Percentiles rank a stretch among this genome's conserved stretches.
Evolutionary conservation across 371 early-diverging fungal species (phyloP).

Genomic region (Dichotomocladium elegans): DNA sequence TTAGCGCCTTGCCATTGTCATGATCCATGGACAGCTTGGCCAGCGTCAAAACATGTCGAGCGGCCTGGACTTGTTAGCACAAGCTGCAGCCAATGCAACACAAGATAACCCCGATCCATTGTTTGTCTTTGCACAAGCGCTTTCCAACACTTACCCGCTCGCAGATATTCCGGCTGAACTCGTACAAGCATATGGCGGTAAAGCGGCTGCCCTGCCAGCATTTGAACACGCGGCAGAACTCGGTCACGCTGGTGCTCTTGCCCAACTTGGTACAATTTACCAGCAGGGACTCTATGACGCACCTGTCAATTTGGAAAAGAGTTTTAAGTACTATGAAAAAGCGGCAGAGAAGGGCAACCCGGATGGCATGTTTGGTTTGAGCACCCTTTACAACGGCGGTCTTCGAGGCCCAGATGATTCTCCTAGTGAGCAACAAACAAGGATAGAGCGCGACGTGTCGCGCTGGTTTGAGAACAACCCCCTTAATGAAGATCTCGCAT

Average conservation of each 20-base stretch:
- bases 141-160: constrained; percentile 16
- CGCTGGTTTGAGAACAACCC: constrained; percentile 21
- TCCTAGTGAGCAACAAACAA: constrained; percentile 14
- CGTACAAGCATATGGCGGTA: constrained; percentile 10
- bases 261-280: constrained; percentile 18
- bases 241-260: constrained; percentile 15
- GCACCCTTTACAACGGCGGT: constrained; percentile 19
- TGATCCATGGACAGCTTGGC: constrained; percentile 12
- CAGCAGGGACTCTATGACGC: constrained; percentile 19
- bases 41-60: constrained; percentile 20
- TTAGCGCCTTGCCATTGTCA: constrained; percentile 8
- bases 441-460: constrained; percentile 23
- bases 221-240: constrained; percentile 21
- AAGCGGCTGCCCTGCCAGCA: constrained; percentile 5
- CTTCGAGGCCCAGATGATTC: constrained; percentile 22
- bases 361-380: constrained; percentile 25
- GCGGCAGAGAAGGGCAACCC: constrained; percentile 13
- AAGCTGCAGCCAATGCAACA: constrained; percentile 14
- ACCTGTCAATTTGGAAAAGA: constrained; percentile 12
- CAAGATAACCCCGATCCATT: constrained; percentile 10
- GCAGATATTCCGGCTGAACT: constrained; percentile 15
- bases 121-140: constrained; percentile 13
- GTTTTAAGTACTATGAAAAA: constrained; percentile 16
- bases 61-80: constrained; percentile 5
- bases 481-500: constrained; percentile 45